Base-by-base conservation (phyloP, 495 filamentous ascomycete genomes). In the Xanthoparmelia taractica region DNA sequence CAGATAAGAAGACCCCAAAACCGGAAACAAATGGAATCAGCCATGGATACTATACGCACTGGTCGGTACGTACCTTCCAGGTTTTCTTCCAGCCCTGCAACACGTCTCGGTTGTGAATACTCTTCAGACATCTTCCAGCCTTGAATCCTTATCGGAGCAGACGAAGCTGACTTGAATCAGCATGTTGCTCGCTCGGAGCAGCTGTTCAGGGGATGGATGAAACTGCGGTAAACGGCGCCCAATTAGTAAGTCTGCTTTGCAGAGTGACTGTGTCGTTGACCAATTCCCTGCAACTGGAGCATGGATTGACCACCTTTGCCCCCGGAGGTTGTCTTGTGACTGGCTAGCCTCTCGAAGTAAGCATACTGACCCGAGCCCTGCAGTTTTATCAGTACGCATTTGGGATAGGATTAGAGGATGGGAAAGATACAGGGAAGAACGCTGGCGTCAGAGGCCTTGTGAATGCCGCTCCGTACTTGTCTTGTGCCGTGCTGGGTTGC, bases 161-260 rank as follows among this genome's bases (percentile, higher is more conserved):
- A 54, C 29, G 27, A 20, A 10, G 27, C 18, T 41, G 40, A 60
- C 40, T 36, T 7, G 7, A 48, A 47, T 15, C 8, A 33, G 34
- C 34, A 45, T 65, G 65, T 73, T 80, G 76, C 62, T 78, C 77
- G 1, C 63, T 80, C 2, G 78, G 75, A 17, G 82, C 83, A 11
- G 81, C 79, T 40, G 80, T 83, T 7, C 84, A 87, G 68, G 82
- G 82, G 8, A 83, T 84, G 86, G 85, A 90, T 66, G 87, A 93
- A 70, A 90, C 88, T 0, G 88, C 89, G 63, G 87, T 89, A 68
- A 92, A 91, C 65, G 89, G 87, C 52, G 89, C 87, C 5, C 87
- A 90, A 65, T 76, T 84, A 29, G 50, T 54, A 54, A 54, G 50
- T 54, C 17, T 33, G 27, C 27, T 17, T 52, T 11, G 18, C 6